Base-by-base conservation (phyloP, 768 basidiomycete genomes). In the Termitomyces eurrhizus region DNA sequence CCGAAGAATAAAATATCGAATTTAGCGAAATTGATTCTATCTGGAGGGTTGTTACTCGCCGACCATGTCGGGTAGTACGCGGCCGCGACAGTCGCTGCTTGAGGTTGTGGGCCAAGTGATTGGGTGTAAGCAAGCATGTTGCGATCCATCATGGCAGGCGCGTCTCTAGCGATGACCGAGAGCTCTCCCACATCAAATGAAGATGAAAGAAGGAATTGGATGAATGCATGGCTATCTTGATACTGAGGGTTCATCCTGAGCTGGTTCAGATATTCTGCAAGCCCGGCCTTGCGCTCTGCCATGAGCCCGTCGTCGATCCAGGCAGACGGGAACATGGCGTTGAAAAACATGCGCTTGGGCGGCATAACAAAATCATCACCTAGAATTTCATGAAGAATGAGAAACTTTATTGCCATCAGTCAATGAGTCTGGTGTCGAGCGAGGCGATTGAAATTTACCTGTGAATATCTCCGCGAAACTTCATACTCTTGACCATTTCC, bases 1-100 rank as follows among this genome's bases (percentile, higher is more conserved):
- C 86, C 83, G 60, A 84, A 89, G 70, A 85, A 84, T 45, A 90
- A 70, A 56, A 88, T 79, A 69, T 90, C 85, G 65, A 87, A 88
- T 67, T 83, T 80, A 53, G 77, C 78, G 67, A 79, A 90, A 68
- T 90, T 80, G 56, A 90, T 70, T 7, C 69, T 69, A 68, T 85
- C 82, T 4, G 88, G 88, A 16, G 85, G 76, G 57, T 81, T 72
- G 18, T 66, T 68, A 32, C 69, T 71, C 2, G 70, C 75, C 21
- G 74, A 73, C 86, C 86, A 86, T 61, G 83, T 78, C 7, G 80
- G 77, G 61, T 81, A 83, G 65, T 83, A 83, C 6, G 80, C 74
- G 1, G 78, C 81, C 36, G 75, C 74, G 46, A 83, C 71, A 32
- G 70, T 68, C 2, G 68, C 13, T 46, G 42, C 29, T 39, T 49